phyloP scores from a whole-genome alignment of 116 monocot genomes.

The Zostera marina region DNA sequence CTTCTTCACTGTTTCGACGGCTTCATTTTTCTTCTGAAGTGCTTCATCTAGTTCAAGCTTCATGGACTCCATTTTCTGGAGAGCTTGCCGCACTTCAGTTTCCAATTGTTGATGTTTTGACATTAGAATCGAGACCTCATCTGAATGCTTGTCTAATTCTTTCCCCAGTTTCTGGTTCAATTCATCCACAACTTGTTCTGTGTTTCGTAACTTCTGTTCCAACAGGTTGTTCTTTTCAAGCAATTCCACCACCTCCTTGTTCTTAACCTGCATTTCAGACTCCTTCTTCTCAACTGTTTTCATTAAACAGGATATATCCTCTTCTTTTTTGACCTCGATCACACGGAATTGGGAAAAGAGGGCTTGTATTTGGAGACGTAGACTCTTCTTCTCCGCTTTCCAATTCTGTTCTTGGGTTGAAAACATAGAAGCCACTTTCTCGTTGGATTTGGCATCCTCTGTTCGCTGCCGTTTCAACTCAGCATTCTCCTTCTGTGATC shows the following conservation, averaged over 20 bases:
- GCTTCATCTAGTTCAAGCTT: too few species aligned
- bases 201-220: constrained; percentile 26
- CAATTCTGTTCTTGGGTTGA: constrained; percentile 44
- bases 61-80: not conserved
- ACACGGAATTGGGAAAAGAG: constrained; percentile 23
- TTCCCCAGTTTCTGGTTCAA: not conserved
- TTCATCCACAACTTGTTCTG: not conserved
- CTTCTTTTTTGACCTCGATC: constrained; percentile 20
- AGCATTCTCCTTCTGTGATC: constrained; percentile 14
- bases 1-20: constrained; percentile 15
- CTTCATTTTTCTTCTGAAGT: constrained; percentile 27
- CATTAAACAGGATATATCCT: constrained; percentile 15
- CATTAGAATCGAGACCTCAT: constrained; percentile 7
- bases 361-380: constrained; percentile 47
- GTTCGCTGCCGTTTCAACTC: constrained; percentile 35
- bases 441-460: constrained; percentile 68
- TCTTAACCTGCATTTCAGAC: constrained; percentile 10
- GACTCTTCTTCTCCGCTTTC: constrained; percentile 46
- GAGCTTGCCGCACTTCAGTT: not conserved
- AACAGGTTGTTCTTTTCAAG: constrained; percentile 14
- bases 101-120: not conserved
- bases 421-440: not conserved
- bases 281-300: constrained; percentile 26
- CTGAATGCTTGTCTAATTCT: not conserved
- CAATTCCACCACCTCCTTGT: constrained; percentile 23